Conservation (phyloP, 1,139 yeast genomes). For the Saccharomyces hybrid region DNA sequence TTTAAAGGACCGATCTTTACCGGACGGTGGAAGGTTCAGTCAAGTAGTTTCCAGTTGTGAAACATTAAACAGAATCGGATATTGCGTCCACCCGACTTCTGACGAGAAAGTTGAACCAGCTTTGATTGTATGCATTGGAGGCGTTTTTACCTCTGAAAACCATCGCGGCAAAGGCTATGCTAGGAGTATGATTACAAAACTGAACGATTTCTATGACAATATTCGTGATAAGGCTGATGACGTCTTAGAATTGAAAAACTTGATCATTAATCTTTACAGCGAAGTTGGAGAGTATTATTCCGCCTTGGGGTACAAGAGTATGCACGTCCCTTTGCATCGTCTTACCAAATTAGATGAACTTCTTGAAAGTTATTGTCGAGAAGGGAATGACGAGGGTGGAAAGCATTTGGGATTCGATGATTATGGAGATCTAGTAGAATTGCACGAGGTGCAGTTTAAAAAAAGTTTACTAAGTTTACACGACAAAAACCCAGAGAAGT, state of each 20-base stretch:
- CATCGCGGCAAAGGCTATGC: no score
- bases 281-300: constrained; percentile 66
- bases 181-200: no score
- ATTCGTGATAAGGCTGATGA: no score
- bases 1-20: no score
- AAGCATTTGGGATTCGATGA: constrained; percentile 31
- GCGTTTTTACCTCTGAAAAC: no score
- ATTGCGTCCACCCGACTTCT: no score
- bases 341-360: constrained; percentile 20
- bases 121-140: no score
- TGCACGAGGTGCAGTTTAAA: constrained; percentile 28
- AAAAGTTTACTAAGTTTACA: constrained; percentile 26
- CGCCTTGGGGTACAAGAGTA: constrained; percentile 49
- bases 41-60: no score
- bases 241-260: constrained; percentile 30
- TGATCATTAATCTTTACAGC: constrained; percentile 52
- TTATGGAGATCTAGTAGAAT: constrained; percentile 31
- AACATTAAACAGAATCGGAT: no score
- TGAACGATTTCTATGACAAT: no score
- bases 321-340: constrained; percentile 39
- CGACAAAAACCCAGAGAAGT: constrained; percentile 28
- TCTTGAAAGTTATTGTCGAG: constrained; percentile 12
- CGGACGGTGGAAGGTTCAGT: no score
- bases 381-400: constrained; percentile 16
- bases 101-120: no score